Conservation (phyloP, 768 basidiomycete species). For the Suillus ampliporus region DNA sequence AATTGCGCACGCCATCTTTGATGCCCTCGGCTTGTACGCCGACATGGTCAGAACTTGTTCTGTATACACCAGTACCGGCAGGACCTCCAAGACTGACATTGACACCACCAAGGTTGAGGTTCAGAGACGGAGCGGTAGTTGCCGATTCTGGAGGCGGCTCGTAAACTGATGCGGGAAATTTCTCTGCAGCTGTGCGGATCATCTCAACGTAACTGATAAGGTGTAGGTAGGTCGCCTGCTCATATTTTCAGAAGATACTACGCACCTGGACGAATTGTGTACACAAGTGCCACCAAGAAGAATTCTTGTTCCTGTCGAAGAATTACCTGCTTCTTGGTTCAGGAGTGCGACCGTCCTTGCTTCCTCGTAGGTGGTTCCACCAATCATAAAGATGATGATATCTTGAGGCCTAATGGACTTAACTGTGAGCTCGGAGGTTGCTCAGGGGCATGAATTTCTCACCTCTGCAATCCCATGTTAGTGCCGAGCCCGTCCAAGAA, state of each 20-base stretch:
- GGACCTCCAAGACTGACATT: conserved; percentile 94
- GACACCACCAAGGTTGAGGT: conserved; percentile 90
- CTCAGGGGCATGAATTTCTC: conserved; percentile 19
- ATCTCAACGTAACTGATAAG: conserved; percentile 82
- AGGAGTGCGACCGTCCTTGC: conserved; percentile 83
- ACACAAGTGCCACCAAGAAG: conserved; percentile 94
- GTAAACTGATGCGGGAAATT: conserved; percentile 68
- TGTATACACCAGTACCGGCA: conserved; percentile 82
- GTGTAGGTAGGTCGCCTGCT: conserved; percentile 9
- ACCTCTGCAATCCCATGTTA: conserved; percentile 78
- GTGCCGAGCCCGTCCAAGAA: conserved; percentile 78
- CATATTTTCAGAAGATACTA: conserved; percentile 1
- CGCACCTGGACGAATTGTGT: conserved; percentile 91
- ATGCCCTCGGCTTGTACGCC: conserved; percentile 87
- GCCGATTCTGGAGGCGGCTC: conserved; percentile 79
- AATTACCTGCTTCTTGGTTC: conserved; percentile 76
- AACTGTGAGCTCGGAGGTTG: background rate
- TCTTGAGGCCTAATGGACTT: conserved; percentile 77
- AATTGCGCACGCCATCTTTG: conserved; percentile 83
- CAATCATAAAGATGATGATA: conserved; percentile 95
- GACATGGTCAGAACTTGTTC: conserved; percentile 75
- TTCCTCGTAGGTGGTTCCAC: conserved; percentile 96
- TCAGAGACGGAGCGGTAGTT: conserved; percentile 77
- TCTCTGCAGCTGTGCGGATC: conserved; percentile 73
- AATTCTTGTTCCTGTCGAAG: conserved; percentile 71